Evolutionary conservation across 2,329 filamentous ascomycete species (phyloP), one percentile per base, ranked within the genome.

Genomic region (Rutstroemia sp.): DNA sequence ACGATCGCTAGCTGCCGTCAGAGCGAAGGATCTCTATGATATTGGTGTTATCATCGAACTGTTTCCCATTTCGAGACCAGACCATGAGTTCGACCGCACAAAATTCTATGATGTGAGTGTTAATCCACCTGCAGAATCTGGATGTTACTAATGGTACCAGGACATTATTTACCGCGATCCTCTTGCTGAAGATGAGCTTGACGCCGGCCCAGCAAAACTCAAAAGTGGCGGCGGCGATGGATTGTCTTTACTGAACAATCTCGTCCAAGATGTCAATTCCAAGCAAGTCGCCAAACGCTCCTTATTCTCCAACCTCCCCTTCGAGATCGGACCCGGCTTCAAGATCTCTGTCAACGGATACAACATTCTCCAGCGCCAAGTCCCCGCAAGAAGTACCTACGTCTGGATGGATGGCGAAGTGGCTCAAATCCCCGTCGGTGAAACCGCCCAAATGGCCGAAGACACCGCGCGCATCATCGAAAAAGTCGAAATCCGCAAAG

Each of bases 1-100:
- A 30, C 84, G 86, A 52, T 87, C 87, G 14, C 83, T 87, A 38
- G 89, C 94, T 4, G 86, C 89, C 6, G 89, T 94, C 5, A 83
- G 92, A 53, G 94, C 94, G 27, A 95, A 96, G 69, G 94, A 99
- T 73, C 72, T 99, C 21, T 97, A 96, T 68, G 94, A 99, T 68
- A 76, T 97, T 27, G 91, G 92, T 4, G 91, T 96, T 30, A 83
- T 82, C 1, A 95, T 99, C 58, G 92, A 97, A 66, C 76, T 99
- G 0, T 99, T 97, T 64, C 92, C 94, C 0, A 92, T 99, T 57
- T 88, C 87, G 23, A 81, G 81, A 1, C 75, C 71, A 3, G 84
- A 85, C 27, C 78, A 82, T 60, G 80, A 80, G 36, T 99, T 99
- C 67, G 87, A 96, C 62, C 76, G 89, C 4, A 78, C 82, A 56